phyloP scores from a whole-genome alignment of 1,284 basidiomycete species.

The Boletus hoseneyae region DNA sequence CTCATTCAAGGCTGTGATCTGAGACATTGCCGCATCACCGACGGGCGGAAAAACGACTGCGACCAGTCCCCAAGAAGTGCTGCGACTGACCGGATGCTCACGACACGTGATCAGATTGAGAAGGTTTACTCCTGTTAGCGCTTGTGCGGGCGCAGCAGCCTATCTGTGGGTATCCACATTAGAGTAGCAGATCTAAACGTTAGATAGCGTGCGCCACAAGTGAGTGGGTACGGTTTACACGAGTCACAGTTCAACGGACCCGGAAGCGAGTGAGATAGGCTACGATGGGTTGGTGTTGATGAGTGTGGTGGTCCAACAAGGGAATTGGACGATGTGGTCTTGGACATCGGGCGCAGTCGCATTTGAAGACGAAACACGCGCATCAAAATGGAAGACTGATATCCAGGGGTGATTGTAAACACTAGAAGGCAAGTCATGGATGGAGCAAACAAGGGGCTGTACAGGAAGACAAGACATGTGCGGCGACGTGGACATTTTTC shows the following conservation, averaged over 20 bases:
- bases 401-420: conserved; percentile 25
- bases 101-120: no score
- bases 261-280: conserved; percentile 11
- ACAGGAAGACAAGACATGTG: conserved; percentile 12
- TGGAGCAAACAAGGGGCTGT: conserved; percentile 27
- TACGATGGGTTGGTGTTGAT: conserved; percentile 4
- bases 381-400: conserved; percentile 35
- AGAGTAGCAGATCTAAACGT: neutral
- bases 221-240: conserved; percentile 12
- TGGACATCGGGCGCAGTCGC: conserved; percentile 31
- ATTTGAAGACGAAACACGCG: conserved; percentile 35
- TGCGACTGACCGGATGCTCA: no score
- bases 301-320: conserved; percentile 10
- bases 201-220: neutral
- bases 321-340: conserved; percentile 21
- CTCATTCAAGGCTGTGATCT: conserved; percentile 3
- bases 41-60: no score
- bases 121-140: neutral
- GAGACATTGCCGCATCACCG: neutral
- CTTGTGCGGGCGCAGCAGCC: neutral
- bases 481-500: conserved; percentile 21
- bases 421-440: conserved; percentile 21
- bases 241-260: conserved; percentile 1
- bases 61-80: no score
- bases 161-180: conserved; percentile 5